Evolutionary conservation across 2,329 filamentous ascomycete genomes (phyloP).

Genomic region (Dendryphion nanum): DNA sequence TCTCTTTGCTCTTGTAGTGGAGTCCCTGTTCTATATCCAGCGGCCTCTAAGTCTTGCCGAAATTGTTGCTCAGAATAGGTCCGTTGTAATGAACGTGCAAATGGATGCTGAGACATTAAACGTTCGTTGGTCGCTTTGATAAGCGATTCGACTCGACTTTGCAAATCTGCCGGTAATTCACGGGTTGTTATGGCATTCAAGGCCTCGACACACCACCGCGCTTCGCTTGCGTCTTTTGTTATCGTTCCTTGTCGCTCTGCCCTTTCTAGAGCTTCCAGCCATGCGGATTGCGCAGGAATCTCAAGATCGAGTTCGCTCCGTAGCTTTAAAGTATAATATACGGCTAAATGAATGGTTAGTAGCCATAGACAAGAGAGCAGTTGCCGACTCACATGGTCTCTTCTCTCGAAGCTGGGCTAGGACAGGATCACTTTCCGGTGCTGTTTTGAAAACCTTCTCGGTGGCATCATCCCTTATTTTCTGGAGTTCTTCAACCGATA

Average conservation of each 20-base stretch:
- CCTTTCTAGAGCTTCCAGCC: conserved; percentile 23
- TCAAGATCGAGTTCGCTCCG: conserved; percentile 33
- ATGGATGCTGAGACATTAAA: conserved; percentile 36
- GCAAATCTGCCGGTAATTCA: conserved; percentile 23
- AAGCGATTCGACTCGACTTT: conserved; percentile 22
- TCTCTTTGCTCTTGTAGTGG: conserved; percentile 19
- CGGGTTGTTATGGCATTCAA: conserved; percentile 27
- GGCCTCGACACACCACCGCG: conserved; percentile 31
- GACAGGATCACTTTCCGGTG: too few relatives aligned
- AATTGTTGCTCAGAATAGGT: conserved; percentile 22
- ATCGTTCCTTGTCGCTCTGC: conserved; percentile 25
- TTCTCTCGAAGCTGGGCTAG: conserved; percentile 31
- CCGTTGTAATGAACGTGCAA: conserved; percentile 13
- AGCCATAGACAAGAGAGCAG: conserved; percentile 10
- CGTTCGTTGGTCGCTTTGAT: conserved; percentile 33
- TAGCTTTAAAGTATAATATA: conserved; percentile 33
- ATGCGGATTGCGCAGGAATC: conserved; percentile 22
- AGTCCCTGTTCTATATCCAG: conserved; percentile 25
- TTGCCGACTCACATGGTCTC: conserved; percentile 32
- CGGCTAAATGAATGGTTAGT: conserved; percentile 17
- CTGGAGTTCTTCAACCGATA: too few relatives aligned
- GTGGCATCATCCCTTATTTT: too few relatives aligned
- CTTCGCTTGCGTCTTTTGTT: conserved; percentile 30
- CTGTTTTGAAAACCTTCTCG: too few relatives aligned
- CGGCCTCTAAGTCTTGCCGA: conserved; percentile 29